Evolutionary conservation across 257 asterid genomes (phyloP).

Genomic region (Fraxinus anomala): DNA sequence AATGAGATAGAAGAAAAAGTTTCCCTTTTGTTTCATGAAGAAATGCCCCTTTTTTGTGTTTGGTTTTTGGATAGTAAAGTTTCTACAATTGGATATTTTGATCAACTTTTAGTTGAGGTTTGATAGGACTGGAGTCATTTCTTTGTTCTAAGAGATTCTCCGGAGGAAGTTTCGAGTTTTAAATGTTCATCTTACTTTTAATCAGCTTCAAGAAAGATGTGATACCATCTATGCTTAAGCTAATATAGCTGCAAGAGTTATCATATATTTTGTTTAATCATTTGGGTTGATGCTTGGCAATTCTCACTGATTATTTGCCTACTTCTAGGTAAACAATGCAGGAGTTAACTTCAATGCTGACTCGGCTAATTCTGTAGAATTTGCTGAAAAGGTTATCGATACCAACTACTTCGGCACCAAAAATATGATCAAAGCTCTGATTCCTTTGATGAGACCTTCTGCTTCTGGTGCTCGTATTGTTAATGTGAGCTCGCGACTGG

Average conservation of each 20-base stretch:
- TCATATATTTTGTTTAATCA: neutral
- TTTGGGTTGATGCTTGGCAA: slow-evolving; percentile 1
- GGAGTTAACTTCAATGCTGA: slow-evolving; percentile 82
- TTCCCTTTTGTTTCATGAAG: neutral
- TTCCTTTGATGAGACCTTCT: slow-evolving; percentile 72
- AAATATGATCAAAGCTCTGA: slow-evolving; percentile 68
- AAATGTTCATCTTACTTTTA: neutral
- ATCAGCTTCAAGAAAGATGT: slow-evolving; percentile 1
- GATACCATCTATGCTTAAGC: slow-evolving; percentile 10
- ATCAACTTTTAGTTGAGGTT: neutral
- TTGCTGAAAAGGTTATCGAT: slow-evolving; percentile 62
- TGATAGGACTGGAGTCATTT: neutral
- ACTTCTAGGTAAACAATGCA: slow-evolving; percentile 79
- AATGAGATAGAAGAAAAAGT: neutral
- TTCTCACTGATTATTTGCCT: slow-evolving; percentile 21
- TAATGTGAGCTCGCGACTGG: slow-evolving; percentile 77
- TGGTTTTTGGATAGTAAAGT: neutral
- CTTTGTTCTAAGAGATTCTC: too few relatives aligned
- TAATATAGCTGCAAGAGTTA: neutral
- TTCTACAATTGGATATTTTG: neutral
- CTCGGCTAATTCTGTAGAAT: slow-evolving; percentile 69
- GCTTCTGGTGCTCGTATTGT: slow-evolving; percentile 76
- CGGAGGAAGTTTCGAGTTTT: neutral
- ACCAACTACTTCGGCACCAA: slow-evolving; percentile 89
- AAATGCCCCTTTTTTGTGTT: neutral